These are phyloP conservation scores for Actinidia chinensis DNA, from an alignment of 179 eudicot genomes.

Conservation along the genomic window DNA sequence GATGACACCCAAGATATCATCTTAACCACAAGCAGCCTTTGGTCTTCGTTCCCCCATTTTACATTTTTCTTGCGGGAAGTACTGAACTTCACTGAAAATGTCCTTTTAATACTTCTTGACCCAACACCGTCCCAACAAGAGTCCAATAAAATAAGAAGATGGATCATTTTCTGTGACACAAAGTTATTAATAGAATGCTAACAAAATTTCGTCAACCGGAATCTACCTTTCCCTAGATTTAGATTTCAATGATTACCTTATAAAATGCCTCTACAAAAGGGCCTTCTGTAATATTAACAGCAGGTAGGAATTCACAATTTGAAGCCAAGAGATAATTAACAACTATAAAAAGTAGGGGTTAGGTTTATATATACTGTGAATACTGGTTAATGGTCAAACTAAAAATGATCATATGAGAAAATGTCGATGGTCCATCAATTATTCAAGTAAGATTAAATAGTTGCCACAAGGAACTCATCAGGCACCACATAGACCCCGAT, in stretches of 20 bases:
- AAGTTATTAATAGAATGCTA: no score
- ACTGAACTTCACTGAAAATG: background rate
- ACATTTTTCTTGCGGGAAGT: background rate
- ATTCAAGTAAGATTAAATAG: background rate
- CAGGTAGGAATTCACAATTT: background rate
- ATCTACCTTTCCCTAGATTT: no score
- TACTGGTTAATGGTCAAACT: background rate
- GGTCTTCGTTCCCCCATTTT: background rate
- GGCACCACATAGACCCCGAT: background rate
- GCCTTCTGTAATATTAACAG: background rate
- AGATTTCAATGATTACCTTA: no score
- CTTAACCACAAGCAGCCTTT: background rate
- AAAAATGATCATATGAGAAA: background rate
- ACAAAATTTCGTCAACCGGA: no score
- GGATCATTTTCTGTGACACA: no score
- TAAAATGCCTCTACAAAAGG: background rate
- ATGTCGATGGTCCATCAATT: background rate
- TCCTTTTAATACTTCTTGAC: background rate
- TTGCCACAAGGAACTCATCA: background rate
- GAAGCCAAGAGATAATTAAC: background rate
- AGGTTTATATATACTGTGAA: background rate
- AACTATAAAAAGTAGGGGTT: background rate
- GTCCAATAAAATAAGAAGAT: background rate
- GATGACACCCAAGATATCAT: background rate
- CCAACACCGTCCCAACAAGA: background rate